Percentiles rank a stretch among this genome's conserved stretches.
Evolutionary conservation across 2,329 filamentous ascomycete species (phyloP).

Genomic region (Fusarium pilosicola): DNA sequence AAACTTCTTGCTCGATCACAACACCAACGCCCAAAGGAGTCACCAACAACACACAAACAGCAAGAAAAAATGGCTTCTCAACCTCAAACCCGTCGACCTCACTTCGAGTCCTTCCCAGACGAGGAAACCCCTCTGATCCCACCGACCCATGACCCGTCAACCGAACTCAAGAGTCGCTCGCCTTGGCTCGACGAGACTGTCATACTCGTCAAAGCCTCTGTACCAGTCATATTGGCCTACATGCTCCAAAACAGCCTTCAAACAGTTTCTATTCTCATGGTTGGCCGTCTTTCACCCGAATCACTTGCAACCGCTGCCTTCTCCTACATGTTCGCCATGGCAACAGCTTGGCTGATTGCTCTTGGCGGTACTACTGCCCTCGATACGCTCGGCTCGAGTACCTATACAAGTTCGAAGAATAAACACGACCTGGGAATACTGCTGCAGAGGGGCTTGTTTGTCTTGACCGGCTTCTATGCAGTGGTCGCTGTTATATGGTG

Average conservation of each 20-base stretch:
- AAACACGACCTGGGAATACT: conserved; percentile 82
- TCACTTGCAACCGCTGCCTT: conserved; percentile 85
- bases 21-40: not conserved
- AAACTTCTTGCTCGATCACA: not conserved
- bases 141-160: not conserved
- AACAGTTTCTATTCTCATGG: conserved; percentile 82
- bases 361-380: conserved; percentile 87
- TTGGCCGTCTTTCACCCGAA: conserved; percentile 81
- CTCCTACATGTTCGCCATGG: conserved; percentile 94
- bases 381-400: conserved; percentile 84
- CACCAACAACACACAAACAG: not conserved
- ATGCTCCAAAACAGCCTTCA: conserved; percentile 87
- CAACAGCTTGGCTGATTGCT: conserved; percentile 86
- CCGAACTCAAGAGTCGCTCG: not conserved
- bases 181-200: conserved; percentile 41
- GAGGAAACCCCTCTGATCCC: conserved; percentile 37
- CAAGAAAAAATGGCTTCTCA: not conserved
- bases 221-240: conserved; percentile 86
- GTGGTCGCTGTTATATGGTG: conserved; percentile 79
- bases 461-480: conserved; percentile 77
- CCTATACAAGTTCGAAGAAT: conserved; percentile 83
- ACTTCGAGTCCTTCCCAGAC: conserved; percentile 4
- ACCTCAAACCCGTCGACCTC: rapidly evolving
- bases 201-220: conserved; percentile 72
- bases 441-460: conserved; percentile 78